phyloP scores from a whole-genome alignment of 2,329 filamentous ascomycete species.

The Nigrograna mackinnonii region DNA sequence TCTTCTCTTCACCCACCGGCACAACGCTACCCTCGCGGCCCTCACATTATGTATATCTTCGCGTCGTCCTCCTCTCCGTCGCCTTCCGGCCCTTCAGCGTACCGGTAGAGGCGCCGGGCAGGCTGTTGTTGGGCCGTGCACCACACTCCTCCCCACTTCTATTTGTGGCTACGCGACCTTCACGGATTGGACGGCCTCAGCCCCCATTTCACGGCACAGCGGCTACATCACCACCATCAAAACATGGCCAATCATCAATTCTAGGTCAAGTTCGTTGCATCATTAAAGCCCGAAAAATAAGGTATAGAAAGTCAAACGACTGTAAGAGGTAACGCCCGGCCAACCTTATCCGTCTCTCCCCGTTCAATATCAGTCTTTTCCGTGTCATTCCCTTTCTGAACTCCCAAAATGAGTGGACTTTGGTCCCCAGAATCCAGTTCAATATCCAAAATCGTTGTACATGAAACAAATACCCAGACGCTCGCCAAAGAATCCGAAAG shows the following conservation, averaged over 20 bases:
- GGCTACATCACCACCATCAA: conserved; percentile 36
- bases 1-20: no score
- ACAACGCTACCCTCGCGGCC: no score
- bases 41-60: no score
- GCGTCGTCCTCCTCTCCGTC: no score
- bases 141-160: conserved; percentile 36
- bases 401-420: conserved; percentile 36
- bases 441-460: conserved; percentile 32
- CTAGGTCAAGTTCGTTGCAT: conserved; percentile 31
- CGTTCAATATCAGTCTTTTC: conserved; percentile 31
- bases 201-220: conserved; percentile 42
- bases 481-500: conserved; percentile 22
- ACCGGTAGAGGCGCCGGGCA: conserved; percentile 28
- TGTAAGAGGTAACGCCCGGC: conserved; percentile 43
- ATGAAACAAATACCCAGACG: conserved; percentile 39
- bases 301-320: conserved; percentile 34
- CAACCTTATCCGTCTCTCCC: conserved; percentile 25
- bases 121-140: conserved; percentile 34
- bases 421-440: conserved; percentile 26
- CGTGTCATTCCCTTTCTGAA: conserved; percentile 31
- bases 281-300: conserved; percentile 30
- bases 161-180: conserved; percentile 44
- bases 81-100: no score
- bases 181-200: conserved; percentile 44
- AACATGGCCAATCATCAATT: conserved; percentile 35